These are phyloP conservation scores for Pseudogymnoascus sp. DNA, from an alignment of 2,329 filamentous ascomycete species.

Conservation along the genomic window DNA sequence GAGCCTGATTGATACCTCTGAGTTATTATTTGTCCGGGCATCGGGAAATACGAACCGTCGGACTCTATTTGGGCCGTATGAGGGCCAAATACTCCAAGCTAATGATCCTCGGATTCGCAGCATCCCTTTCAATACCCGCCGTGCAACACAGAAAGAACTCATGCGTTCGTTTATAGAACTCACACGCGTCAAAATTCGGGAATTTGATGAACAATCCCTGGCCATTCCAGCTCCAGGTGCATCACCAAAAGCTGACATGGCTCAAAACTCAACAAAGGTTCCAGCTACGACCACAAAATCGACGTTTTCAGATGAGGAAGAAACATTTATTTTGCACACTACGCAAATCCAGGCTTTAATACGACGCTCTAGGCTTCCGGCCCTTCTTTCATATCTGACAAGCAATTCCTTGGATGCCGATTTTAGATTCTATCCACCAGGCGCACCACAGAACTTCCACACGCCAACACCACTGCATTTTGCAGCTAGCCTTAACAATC, in stretches of 20 bases:
- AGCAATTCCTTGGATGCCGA: constrained; percentile 62
- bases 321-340: constrained; percentile 73
- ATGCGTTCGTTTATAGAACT: constrained; percentile 93
- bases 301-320: constrained; percentile 73
- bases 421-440: constrained; percentile 65
- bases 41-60: constrained; percentile 78
- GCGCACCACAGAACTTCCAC: constrained; percentile 62
- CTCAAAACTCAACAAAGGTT: constrained; percentile 38
- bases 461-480: constrained; percentile 74
- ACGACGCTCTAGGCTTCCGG: constrained; percentile 81
- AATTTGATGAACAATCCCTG: constrained; percentile 60
- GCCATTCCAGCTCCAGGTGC: constrained; percentile 40
- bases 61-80: constrained; percentile 85
- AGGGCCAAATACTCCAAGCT: constrained; percentile 70
- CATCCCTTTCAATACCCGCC: constrained; percentile 86
- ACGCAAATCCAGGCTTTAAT: constrained; percentile 82
- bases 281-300: constrained; percentile 42
- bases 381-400: constrained; percentile 72
- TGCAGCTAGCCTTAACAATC: constrained; percentile 70
- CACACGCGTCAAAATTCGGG: constrained; percentile 76
- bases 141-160: constrained; percentile 87
- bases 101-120: constrained; percentile 75
- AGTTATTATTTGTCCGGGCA: constrained; percentile 81
- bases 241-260: constrained; percentile 32
- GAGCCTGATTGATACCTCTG: constrained; percentile 69